Conservation (phyloP, 768 basidiomycete genomes). For the Imleria badia region DNA sequence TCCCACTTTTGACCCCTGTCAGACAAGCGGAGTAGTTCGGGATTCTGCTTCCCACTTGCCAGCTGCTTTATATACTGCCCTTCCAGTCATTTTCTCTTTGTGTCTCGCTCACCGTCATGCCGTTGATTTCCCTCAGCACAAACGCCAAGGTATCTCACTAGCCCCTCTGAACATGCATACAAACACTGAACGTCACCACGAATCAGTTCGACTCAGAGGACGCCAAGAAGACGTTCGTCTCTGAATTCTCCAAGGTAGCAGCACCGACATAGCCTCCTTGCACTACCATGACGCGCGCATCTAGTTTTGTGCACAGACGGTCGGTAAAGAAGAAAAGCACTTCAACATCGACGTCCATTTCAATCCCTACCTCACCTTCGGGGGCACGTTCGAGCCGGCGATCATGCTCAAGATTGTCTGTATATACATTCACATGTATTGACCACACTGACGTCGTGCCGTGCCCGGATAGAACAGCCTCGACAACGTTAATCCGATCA, state of each 20-base stretch:
- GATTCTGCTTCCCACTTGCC: background rate
- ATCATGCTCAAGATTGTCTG: conserved; percentile 59
- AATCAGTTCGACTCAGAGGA: conserved; percentile 19
- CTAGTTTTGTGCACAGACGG: conserved; percentile 51
- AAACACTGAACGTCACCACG: background rate
- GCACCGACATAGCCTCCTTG: background rate
- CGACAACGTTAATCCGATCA: conserved; percentile 48
- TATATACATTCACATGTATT: background rate
- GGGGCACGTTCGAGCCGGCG: conserved; percentile 64
- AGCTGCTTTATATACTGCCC: too few species aligned
- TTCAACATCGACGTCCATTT: conserved; percentile 56
- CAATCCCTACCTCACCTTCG: conserved; percentile 61
- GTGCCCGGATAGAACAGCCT: conserved; percentile 49
- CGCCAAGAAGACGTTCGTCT: conserved; percentile 36
- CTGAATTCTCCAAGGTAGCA: conserved; percentile 58
- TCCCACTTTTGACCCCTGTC: background rate
- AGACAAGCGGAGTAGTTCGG: background rate
- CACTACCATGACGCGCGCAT: background rate
- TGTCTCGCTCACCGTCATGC: conserved; percentile 27
- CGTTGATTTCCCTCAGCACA: conserved; percentile 38
- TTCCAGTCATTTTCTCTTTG: too few species aligned
- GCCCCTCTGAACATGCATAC: background rate
- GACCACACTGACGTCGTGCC: background rate
- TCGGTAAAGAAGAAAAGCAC: conserved; percentile 54
- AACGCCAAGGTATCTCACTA: conserved; percentile 33